Base-by-base conservation (phyloP, 129 eudicot species). In the Flaveria brownii region DNA sequence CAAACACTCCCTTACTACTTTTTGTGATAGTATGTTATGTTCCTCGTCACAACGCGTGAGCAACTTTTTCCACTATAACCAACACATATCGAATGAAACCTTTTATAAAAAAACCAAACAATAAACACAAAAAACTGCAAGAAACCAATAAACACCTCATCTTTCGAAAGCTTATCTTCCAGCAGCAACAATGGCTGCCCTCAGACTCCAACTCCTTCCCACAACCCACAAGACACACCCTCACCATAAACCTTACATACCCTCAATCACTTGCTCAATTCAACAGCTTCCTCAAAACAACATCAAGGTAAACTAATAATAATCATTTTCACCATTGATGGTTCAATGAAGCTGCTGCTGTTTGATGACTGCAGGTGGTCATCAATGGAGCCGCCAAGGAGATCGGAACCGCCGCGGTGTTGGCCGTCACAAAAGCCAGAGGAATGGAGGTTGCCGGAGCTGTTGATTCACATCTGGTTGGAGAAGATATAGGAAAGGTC, bases 391-490 rank as follows among this genome's bases (percentile, higher is more conserved):
- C 96, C 23, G 96, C 98, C 23, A 88, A 92, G 76, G 98, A 92
- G 68, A 89, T 92, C n/a, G 98, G 94, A 77, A 86, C 87, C 78
- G 96, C 98, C 43, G 92, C 98, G 18, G 96, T 90, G 1, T 45
- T 92, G 20, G 96, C 98, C n/a, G 94, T 92, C 12, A 89, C 94
- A 13, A 85, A 70, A 79, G 93, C 98, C 15, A 88, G 96, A 86
- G 98, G 98, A 43, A 92, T 89, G 96, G 98, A 89, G 69, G 72
- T 92, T 43, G 96, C 94, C 39, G 98, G 98, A 63, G 96, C 98
- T 12, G 86, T 92, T 47, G 96, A 89, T 79, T 75, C 89, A n/a
- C 69, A 86, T 70, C 87, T 86, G 36, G 81, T 87, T 14, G 97
- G 97, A 57, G 82, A 92, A 84, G 97, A 92, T 72, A 89, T 92